Evolutionary conservation across 805 yeast genomes (phyloP).

Genomic region (Candida boleticola): DNA sequence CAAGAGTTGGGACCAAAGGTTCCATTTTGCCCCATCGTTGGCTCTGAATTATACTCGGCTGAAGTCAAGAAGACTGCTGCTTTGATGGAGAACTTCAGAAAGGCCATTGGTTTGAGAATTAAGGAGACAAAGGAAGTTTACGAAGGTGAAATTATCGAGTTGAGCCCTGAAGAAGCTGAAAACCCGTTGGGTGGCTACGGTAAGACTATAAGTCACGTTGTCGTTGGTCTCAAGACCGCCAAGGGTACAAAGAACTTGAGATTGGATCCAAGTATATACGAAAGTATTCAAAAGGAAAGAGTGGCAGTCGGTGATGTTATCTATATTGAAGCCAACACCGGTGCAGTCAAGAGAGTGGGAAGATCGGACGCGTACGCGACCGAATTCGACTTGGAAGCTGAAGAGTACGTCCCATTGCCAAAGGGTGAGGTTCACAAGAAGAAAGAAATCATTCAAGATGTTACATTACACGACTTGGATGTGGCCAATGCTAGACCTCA

Average conservation of each 20-base stretch:
- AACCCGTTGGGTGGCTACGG: slow-evolving; percentile 98
- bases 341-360: slow-evolving; percentile 95
- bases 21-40: slow-evolving; percentile 97
- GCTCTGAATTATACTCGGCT: slow-evolving; percentile 90
- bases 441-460: slow-evolving; percentile 97
- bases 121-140: slow-evolving; percentile 97
- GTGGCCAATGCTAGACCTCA: slow-evolving; percentile 94
- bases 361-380: slow-evolving; percentile 98
- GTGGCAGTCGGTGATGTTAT: slow-evolving; percentile 96
- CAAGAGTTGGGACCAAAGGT: slow-evolving; percentile 97
- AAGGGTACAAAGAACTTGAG: slow-evolving; percentile 87
- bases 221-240: slow-evolving; percentile 89
- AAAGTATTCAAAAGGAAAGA: slow-evolving; percentile 90
- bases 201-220: slow-evolving; percentile 90
- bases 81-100: slow-evolving; percentile 91
- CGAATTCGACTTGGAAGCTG: slow-evolving; percentile 97
- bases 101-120: slow-evolving; percentile 93
- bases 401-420: slow-evolving; percentile 97
- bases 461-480: slow-evolving; percentile 93
- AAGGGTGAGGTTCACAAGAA: slow-evolving; percentile 98
- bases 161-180: slow-evolving; percentile 94
- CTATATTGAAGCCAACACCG: slow-evolving; percentile 95
- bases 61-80: slow-evolving; percentile 97
- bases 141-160: slow-evolving; percentile 96
- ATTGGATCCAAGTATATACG: slow-evolving; percentile 90